phyloP scores from a whole-genome alignment of 129 eudicot genomes.

The Escallonia rubra region DNA sequence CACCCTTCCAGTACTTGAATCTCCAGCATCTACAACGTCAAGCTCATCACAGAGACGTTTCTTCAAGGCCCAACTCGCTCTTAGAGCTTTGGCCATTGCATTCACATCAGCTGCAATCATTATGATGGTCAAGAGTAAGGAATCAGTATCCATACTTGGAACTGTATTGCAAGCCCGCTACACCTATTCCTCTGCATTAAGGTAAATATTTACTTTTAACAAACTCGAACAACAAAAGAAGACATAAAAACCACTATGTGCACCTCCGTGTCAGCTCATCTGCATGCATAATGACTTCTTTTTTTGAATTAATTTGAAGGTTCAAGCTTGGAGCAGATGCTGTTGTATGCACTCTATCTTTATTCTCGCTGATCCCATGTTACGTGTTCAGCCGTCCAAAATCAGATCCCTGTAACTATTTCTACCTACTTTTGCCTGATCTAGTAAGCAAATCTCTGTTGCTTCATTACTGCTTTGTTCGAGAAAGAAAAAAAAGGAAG shows the following conservation, averaged over 20 bases:
- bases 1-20: neutral
- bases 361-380: constrained; percentile 12
- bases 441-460: constrained; percentile 12
- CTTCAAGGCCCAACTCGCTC: constrained; percentile 13
- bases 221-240: neutral
- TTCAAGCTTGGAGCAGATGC: constrained; percentile 17
- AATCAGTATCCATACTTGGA: constrained; percentile 6
- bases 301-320: constrained; percentile 3
- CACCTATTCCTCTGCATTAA: constrained; percentile 27
- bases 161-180: constrained; percentile 16
- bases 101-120: constrained; percentile 15
- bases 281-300: neutral
- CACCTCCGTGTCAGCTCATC: neutral
- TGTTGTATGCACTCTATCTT: constrained; percentile 4
- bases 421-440: constrained; percentile 18
- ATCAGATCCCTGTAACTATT: constrained; percentile 7
- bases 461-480: neutral
- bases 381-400: neutral
- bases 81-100: constrained; percentile 13
- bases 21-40: neutral
- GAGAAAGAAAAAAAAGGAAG: no score
- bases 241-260: neutral
- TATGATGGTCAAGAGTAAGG: constrained; percentile 6
- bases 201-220: neutral
- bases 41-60: neutral